A percentile compares a stretch with the other conserved stretches of the same genome.
phyloP scores from a whole-genome alignment of 805 yeast species.

The Starmerella potacharoeniae region DNA sequence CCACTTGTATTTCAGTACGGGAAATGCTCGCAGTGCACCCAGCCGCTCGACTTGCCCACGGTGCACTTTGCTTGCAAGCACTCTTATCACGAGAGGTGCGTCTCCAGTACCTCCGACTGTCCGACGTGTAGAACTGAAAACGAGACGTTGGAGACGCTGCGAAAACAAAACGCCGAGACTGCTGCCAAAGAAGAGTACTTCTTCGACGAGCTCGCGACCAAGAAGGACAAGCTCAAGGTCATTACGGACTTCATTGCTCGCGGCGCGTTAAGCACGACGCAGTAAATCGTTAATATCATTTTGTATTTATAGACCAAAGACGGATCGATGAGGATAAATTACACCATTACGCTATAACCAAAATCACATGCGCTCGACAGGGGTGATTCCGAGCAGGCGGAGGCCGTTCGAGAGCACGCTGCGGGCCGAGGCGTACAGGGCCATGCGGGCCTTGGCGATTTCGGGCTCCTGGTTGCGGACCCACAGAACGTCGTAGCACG shows the following conservation, averaged over 20 bases:
- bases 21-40: conserved; percentile 54
- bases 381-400: conserved; percentile 80
- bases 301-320: neutral
- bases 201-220: conserved; percentile 39
- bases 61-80: conserved; percentile 80
- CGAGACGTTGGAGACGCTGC: conserved; percentile 50
- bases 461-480: conserved; percentile 90
- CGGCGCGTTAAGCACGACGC: conserved; percentile 51
- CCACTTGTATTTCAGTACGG: conserved; percentile 50
- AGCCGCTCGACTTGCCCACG: conserved; percentile 61
- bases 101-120: conserved; percentile 40
- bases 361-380: conserved; percentile 91
- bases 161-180: conserved; percentile 48
- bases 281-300: neutral
- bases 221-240: conserved; percentile 56
- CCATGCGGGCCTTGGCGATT: conserved; percentile 80
- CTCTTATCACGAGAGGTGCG: conserved; percentile 73
- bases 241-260: conserved; percentile 75
- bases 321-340: neutral
- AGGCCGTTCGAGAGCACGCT: conserved; percentile 85
- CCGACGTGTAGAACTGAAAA: conserved; percentile 67
- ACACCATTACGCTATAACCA: neutral
- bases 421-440: conserved; percentile 79
- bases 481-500: conserved; percentile 93
- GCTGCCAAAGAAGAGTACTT: conserved; percentile 57